Evolutionary conservation across 208 protist genomes (phyloP), one percentile per base, ranked within the genome.

Genomic region (Wallacemonas rigidus): DNA sequence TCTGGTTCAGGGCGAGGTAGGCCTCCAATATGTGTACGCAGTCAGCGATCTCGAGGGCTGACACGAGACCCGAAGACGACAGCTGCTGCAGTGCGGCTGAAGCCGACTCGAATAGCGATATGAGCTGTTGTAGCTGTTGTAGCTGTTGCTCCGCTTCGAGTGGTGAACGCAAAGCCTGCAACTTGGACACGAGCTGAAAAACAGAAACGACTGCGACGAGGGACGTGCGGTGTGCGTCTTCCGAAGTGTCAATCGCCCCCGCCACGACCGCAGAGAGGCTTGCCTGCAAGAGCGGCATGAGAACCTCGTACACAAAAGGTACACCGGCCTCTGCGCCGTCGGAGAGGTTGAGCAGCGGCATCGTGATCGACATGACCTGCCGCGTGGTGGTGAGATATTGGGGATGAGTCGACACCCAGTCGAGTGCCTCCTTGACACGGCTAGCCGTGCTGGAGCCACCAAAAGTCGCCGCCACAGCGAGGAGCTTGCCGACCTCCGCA

Each of bases 311-410:
- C 4, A 96, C 69, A 75, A 94, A 90, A 8, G 45, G 36, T 48
- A 74, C 43, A 2, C 91, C 91, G 8, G 67, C 65, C 2, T 76
- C 84, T 8, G 63, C 69, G 11, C 91, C 91, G 58, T 96, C 91
- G 38, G 45, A 56, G 35, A 96, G 61, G 69, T 82, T 88, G 1
- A 91, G 15, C 51, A 96, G 61, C 2, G 91, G 91, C 72, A 80
- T 87, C 35, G 76, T 76, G 9, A 94, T 77, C 3, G 91, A 96
- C 86, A 94, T 94, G 38, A 96, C 74, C 62, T 93, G 89, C 41
- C 89, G 81, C 26, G 83, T 71, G 3, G 86, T 88, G 17, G 44
- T 65, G 14, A 94, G 69, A 8, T 63, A n/a, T 1, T 79, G 55
- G 26, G 61, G 41, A 68, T 93, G 79, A 9, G 43, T 3, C 1